Evolutionary conservation across 164 flowering plant species (phyloP), one percentile per base, ranked within the genome.

Genomic region (Tetrastigma voinierianum): DNA sequence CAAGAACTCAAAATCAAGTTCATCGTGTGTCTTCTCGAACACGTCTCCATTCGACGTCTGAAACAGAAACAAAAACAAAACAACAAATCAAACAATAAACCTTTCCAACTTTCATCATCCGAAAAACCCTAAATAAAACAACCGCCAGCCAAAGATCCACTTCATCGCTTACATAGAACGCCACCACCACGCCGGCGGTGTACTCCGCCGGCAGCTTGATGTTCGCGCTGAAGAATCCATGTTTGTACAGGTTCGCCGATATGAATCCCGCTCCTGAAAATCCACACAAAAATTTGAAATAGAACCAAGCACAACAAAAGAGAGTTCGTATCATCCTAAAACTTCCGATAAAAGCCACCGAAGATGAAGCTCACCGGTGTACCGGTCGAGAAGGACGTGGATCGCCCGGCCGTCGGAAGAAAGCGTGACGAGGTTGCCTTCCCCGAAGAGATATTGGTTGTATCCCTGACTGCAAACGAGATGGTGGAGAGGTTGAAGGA

Each of bases 191-290:
- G 10, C 96, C 98, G 46, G 97, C 91, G 2, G 95, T 87, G 75
- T 90, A 77, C 51, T 80, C 75, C 2, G 84, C 68, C 0, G 97
- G 99, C 76, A 95, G 74, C 72, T 95, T 95, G 65, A 92, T 84
- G 2, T 78, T 82, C 10, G 98, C 96, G 62, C 99, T 95, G 81
- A 90, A 95, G 70, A 90, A 85, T 20, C 95, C 99, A 58, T 92
- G 84, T 1, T 80, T 47, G 67, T 95, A 90, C 48, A 82, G 64
- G 49, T 76, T 80, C 0, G 93, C 81, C 0, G 99, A 90, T 2
- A 90, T 90, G 53, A 95, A 87, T n/a, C n/a, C n/a, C 99, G 82
- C 9, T n/a, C 99, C 99, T 92, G 74, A 9, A 62, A 49, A 67
- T n/a, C n/a, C n/a, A n/a, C n/a, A n/a, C n/a, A n/a, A n/a, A n/a